Base-by-base conservation (phyloP, 345 rosid species). In the Acer yangbiense region DNA sequence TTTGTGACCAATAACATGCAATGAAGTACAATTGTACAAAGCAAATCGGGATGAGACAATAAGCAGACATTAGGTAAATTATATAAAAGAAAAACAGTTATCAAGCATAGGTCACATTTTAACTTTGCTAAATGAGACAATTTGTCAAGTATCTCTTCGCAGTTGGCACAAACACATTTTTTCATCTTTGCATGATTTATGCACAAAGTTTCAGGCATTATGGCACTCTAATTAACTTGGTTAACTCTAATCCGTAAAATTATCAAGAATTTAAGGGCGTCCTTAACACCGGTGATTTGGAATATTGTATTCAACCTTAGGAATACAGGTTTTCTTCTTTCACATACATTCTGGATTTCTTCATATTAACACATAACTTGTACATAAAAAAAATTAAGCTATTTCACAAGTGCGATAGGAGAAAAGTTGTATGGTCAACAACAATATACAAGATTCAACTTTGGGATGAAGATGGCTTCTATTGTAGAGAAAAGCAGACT, bases 1-100 rank as follows among this genome's bases (percentile, higher is more conserved):
- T 92, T 71, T 86, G 86, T 70, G 97, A 89, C 88, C 91, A 92
- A 84, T 90, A 95, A 77, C 91, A 83, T 18, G 87, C 89, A 71
- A 90, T 86, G 90, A 95, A 93, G 88, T 88, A 95, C 29, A 27
- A 27, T 27, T 27, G 29, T 27, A 27, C 85, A 95, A 80, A 82
- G 86, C 83, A 78, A 92, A 86, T 94, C 99, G 91, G 92, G 20
- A 83, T 63, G 72, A 69, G 86, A 82, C 76, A 57, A 73, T 18
- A 81, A 71, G 66, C 70, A 70, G 12, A 46, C 72, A 82, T 76
- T 50, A 78, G 32, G 58, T 50, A 63, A 66, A 20, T 25, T 9
- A 69, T 54, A 39, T 12, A 12, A 29, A 4, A 18, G 71, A 17
- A 71, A 7, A 65, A 29, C 12, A 62, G 17, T 66, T 27, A 70